Conservation (phyloP, 2,329 filamentous ascomycete genomes). For the Sporothrix inflata region DNA sequence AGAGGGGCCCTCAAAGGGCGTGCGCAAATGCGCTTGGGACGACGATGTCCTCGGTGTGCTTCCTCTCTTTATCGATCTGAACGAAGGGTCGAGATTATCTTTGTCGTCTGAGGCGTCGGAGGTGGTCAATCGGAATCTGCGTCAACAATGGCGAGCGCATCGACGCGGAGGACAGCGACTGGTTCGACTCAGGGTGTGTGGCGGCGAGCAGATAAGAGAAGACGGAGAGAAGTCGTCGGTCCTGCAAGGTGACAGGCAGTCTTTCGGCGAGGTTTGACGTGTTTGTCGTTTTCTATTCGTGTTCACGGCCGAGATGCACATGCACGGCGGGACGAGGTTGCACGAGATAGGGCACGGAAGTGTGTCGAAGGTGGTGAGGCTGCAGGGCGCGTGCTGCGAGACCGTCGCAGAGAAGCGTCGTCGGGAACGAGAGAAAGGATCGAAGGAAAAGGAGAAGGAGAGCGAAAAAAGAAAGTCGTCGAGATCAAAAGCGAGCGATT, state of each 20-base stretch:
- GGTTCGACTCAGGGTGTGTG: background rate
- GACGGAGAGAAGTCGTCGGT: background rate
- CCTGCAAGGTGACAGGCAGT: background rate
- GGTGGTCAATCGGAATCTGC: background rate
- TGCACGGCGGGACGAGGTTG: conserved; percentile 16
- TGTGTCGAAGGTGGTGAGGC: background rate
- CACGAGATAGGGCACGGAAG: conserved; percentile 16
- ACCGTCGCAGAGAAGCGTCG: background rate
- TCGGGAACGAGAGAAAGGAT: background rate
- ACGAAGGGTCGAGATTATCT: background rate
- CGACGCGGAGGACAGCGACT: background rate
- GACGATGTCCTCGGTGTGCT: background rate
- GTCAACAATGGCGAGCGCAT: conserved; percentile 6
- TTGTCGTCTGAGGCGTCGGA: background rate
- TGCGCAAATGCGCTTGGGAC: conserved; percentile 15
- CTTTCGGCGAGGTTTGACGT: background rate
- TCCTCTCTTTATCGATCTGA: background rate
- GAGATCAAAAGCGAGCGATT: background rate
- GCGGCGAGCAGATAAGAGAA: background rate
- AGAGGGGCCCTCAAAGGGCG: conserved; percentile 9
- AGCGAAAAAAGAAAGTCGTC: conserved; percentile 8
- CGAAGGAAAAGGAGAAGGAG: background rate
- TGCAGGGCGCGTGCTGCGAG: background rate
- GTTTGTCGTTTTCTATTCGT: background rate
- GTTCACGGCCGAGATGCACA: conserved; percentile 23